Conservation (phyloP, 345 rosid species). For the Acer saccharum region DNA sequence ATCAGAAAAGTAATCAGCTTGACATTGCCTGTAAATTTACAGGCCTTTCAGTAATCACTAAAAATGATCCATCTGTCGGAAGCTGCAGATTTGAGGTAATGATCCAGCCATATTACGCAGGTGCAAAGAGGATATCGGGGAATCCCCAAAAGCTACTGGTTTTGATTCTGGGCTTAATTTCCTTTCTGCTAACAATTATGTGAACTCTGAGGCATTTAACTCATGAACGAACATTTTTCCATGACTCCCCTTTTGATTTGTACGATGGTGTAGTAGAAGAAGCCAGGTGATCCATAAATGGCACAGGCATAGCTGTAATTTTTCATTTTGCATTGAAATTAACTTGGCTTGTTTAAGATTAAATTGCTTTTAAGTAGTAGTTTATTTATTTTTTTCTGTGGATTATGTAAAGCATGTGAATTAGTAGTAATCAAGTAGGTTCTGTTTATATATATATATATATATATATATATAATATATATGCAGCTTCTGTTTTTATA, state of each 20-base stretch:
- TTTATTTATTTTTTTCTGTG: background rate
- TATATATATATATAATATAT: background rate
- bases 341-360: background rate
- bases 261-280: background rate
- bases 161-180: slow-evolving; percentile 28
- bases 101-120: slow-evolving; percentile 78
- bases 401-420: background rate
- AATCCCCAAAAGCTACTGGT: slow-evolving; percentile 18
- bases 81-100: slow-evolving; percentile 63
- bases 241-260: slow-evolving; percentile 10
- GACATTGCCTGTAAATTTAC: slow-evolving; percentile 82
- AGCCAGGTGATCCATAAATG: background rate
- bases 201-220: slow-evolving; percentile 27
- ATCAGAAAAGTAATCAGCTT: slow-evolving; percentile 72
- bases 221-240: slow-evolving; percentile 24
- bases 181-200: slow-evolving; percentile 32
- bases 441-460: background rate
- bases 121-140: slow-evolving; percentile 27
- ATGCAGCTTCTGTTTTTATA: background rate
- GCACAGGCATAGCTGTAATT: background rate
- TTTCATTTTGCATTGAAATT: slow-evolving; percentile 8
- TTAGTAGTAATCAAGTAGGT: slow-evolving; percentile 2
- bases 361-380: background rate
- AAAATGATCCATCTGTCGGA: slow-evolving; percentile 56
- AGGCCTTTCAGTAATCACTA: slow-evolving; percentile 59